Evolutionary conservation across 306 rosid species (phyloP).

Genomic region (Vicia faba): DNA sequence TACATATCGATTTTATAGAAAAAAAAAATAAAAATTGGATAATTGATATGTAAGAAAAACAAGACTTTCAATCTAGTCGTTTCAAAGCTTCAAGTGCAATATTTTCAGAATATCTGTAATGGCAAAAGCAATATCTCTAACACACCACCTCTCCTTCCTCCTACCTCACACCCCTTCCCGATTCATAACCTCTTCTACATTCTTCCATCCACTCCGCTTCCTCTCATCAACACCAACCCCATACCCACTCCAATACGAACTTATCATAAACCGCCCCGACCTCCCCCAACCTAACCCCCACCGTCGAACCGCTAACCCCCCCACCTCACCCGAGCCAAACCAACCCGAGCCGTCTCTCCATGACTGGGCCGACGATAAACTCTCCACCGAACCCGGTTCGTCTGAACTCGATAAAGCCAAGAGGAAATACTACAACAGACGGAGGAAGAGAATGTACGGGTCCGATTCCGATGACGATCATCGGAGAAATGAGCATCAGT

Average conservation of each 20-base stretch:
- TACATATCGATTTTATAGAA: too few species aligned
- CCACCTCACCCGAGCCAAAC: conserved; percentile 32
- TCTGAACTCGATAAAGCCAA: conserved; percentile 70
- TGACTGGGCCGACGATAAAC: conserved; percentile 65
- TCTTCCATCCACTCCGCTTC: neutral
- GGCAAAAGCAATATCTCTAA: conserved; percentile 23
- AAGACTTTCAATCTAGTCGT: too few species aligned
- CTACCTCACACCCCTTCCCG: neutral
- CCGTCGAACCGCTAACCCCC: conserved; percentile 47
- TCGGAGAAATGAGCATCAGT: conserved; percentile 42
- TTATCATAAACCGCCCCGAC: conserved; percentile 65
- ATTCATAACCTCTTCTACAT: neutral
- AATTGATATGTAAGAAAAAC: too few species aligned
- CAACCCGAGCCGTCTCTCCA: conserved; percentile 57
- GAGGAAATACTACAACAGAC: conserved; percentile 75
- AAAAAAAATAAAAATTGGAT: too few species aligned
- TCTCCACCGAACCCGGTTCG: conserved; percentile 45
- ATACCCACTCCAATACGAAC: conserved; percentile 88
- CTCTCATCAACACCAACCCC: conserved; percentile 60
- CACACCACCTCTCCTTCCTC: conserved; percentile 19
- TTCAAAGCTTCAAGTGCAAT: neutral
- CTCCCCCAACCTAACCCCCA: conserved; percentile 36
- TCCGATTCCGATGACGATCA: conserved; percentile 72
- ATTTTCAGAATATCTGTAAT: neutral
- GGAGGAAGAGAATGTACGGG: conserved; percentile 86